Percentiles rank a stretch among this genome's conserved stretches.
phyloP scores from a whole-genome alignment of 257 asterid genomes.

The Asclepias syriaca region DNA sequence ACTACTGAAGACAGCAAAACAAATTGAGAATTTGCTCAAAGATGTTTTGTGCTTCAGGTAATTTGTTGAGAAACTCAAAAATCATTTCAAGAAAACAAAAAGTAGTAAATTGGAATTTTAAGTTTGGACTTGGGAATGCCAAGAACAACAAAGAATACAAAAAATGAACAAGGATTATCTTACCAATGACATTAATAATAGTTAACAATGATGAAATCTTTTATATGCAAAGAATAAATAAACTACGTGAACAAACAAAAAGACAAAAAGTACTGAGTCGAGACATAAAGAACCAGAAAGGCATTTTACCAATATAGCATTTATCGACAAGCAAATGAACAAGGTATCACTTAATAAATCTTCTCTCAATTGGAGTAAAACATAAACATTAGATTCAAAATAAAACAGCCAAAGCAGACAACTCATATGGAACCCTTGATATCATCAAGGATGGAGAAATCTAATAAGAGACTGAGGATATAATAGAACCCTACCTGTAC shows the following conservation, averaged over 20 bases:
- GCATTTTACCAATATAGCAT: not conserved
- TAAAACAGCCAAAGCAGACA: not conserved
- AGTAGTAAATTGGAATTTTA: not conserved
- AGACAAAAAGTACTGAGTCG: not conserved
- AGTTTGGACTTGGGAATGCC: not conserved
- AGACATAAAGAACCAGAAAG: not conserved
- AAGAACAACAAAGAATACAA: not conserved
- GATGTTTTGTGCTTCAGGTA: not conserved
- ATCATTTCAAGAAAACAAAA: not conserved
- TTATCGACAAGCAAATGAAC: not conserved
- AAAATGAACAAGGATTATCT: not conserved
- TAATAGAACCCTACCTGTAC: constrained; percentile 50
- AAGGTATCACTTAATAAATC: not conserved
- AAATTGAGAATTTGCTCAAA: not conserved
- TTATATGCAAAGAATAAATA: not conserved
- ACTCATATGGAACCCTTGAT: not conserved
- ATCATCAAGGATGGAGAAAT: not conserved
- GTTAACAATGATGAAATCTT: not conserved
- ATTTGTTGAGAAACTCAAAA: not conserved
- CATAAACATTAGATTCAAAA: not conserved
- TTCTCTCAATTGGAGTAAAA: not conserved
- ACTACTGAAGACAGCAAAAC: not conserved
- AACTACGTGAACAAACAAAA: not conserved
- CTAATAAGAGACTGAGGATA: not conserved
- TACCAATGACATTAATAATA: not conserved